Conservation (phyloP, 2,329 filamentous ascomycete species). For the Aspergillus spinulosporus region DNA sequence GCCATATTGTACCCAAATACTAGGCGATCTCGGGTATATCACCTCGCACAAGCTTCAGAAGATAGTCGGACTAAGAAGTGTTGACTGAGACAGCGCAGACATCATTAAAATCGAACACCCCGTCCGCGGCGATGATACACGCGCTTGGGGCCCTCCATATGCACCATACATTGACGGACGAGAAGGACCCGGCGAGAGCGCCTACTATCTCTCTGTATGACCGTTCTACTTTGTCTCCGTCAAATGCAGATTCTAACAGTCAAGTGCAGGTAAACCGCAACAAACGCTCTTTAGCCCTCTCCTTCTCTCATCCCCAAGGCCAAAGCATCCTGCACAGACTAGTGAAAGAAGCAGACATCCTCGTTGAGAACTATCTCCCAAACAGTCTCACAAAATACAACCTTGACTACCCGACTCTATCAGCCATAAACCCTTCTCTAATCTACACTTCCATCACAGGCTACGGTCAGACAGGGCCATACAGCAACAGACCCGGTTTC, state of each 20-base stretch:
- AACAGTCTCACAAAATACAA: conserved; percentile 84
- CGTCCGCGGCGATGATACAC: conserved; percentile 83
- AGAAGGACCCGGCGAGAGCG: conserved; percentile 78
- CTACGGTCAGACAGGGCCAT: conserved; percentile 93
- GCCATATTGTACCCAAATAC: conserved; percentile 96
- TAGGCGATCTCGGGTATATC: conserved; percentile 88
- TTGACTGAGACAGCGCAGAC: conserved; percentile 66
- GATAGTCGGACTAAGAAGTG: neutral
- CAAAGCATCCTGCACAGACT: conserved; percentile 85
- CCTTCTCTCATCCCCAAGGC: conserved; percentile 81
- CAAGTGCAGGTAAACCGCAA: conserved; percentile 79
- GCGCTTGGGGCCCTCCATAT: conserved; percentile 95
- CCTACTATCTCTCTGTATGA: conserved; percentile 83
- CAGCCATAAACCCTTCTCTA: conserved; percentile 76
- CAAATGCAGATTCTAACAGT: neutral
- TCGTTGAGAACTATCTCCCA: conserved; percentile 96
- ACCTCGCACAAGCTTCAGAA: neutral
- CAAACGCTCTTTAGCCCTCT: conserved; percentile 90
- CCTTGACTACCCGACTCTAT: conserved; percentile 81
- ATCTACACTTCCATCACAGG: conserved; percentile 97
- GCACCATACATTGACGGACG: conserved; percentile 68
- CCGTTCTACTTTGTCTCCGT: no score
- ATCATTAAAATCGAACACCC: conserved; percentile 98
- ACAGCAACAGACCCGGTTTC: conserved; percentile 83
- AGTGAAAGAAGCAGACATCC: conserved; percentile 78